Base-by-base conservation (phyloP, 2,329 filamentous ascomycete species). In the Cercospora sesami region DNA sequence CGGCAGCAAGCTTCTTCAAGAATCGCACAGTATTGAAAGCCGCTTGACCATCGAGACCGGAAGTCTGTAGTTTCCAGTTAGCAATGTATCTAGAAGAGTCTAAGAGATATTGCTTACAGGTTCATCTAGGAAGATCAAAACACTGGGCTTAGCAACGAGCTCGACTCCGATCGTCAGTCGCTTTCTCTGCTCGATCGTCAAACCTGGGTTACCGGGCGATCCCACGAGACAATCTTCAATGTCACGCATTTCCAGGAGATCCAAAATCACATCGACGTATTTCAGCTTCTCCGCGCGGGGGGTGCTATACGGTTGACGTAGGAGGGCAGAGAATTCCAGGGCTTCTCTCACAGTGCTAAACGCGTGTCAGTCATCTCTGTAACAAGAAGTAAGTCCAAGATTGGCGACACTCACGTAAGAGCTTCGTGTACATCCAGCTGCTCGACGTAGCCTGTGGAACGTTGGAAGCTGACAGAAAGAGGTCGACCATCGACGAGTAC, bases 381-480 rank as follows among this genome's bases (percentile, higher is more conserved):
- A 8, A 36, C 33, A 36, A 39, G n/a, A n/a, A n/a, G n/a, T n/a
- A n/a, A n/a, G n/a, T n/a, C n/a, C n/a, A n/a, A n/a, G n/a, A n/a
- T n/a, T n/a, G n/a, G n/a, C n/a, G n/a, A n/a, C n/a, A 39, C 36
- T n/a, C 16, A 42, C 36, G 87, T 82, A 0, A 87, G 89, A 0
- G 87, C 84, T 69, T 90, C 87, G 72, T 90, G 89, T 1, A 91
- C 83, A 71, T 91, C 89, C 79, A 87, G 85, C 71, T 91, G 89
- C 74, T 91, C 83, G 5, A 81, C 83, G 71, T 84, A 86, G 0
- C 84, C 85, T 4, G 84, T 84, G 53, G 80, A 82, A 64, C 84
- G 78, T 70, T 86, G 84, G 71, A 86, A 86, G 18, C 82, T 81
- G 9, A 64, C 76, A 72, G 59, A 77, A 69, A 69, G 76, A 16